Evolutionary conservation across 139 green algal genomes (phyloP).

Genomic region (Trebouxia sp.): DNA sequence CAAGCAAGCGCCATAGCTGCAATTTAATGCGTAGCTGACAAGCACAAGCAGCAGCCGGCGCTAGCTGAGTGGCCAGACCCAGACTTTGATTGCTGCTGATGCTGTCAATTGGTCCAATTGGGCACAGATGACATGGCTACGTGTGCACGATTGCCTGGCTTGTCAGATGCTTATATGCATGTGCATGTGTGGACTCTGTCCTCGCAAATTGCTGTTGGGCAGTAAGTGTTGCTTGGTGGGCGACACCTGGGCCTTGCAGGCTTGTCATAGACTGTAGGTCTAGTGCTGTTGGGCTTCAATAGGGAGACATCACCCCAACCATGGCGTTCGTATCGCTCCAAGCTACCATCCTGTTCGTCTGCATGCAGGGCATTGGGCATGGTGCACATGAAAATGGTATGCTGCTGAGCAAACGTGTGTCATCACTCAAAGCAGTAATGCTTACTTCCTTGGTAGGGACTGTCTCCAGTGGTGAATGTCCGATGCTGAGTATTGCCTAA

Average conservation of each 20-base stretch:
- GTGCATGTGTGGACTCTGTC: neutral
- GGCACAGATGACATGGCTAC: no score
- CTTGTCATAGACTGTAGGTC: neutral
- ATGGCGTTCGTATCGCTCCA: slow-evolving; percentile 26
- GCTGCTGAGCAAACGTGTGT: no score
- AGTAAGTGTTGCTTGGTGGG: neutral
- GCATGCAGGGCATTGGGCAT: no score
- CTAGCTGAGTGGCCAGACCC: no score
- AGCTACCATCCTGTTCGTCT: slow-evolving; percentile 27
- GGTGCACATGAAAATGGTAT: neutral
- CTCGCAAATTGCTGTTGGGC: no score
- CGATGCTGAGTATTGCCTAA: slow-evolving; percentile 19
- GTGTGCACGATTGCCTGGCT: no score
- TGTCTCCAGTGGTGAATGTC: neutral
- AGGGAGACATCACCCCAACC: slow-evolving; percentile 29
- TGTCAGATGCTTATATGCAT: neutral
- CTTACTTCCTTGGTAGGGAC: slow-evolving; percentile 16
- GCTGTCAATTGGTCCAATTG: no score
- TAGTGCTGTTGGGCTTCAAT: slow-evolving; percentile 27
- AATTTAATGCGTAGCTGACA: no score
- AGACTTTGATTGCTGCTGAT: no score
- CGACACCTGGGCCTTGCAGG: slow-evolving; percentile 8
- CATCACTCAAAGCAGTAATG: neutral
- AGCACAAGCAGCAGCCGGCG: no score
- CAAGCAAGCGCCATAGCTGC: no score